Percentiles rank a stretch among this genome's conserved stretches.
Conservation (phyloP, 2,329 filamentous ascomycete species). For the Oidium heveae region DNA sequence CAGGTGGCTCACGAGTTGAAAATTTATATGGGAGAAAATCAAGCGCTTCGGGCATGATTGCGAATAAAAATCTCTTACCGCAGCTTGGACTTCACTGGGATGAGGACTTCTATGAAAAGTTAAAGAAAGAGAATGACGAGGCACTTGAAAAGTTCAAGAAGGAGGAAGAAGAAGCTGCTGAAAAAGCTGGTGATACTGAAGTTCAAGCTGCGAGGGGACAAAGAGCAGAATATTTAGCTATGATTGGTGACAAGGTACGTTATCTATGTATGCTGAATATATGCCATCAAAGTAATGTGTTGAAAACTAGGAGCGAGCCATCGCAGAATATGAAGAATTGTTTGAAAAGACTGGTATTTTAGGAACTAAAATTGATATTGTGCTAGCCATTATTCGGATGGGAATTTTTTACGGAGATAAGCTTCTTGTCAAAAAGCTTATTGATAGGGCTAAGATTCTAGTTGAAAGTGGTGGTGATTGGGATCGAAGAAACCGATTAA, state of each 20-base stretch:
- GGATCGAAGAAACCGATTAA: constrained; percentile 93
- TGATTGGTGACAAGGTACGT: constrained; percentile 77
- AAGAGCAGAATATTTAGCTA: constrained; percentile 85
- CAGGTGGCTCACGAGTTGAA: constrained; percentile 19
- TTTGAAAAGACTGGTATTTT: constrained; percentile 95
- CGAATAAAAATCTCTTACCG: constrained; percentile 37
- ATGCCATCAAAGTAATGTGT: too few relatives aligned
- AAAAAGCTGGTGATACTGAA: constrained; percentile 92
- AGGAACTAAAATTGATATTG: constrained; percentile 89
- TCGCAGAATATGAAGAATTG: constrained; percentile 73
- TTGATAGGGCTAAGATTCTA: constrained; percentile 69
- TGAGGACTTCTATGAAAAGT: constrained; percentile 55
- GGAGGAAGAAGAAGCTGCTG: constrained; percentile 78
- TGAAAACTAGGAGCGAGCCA: constrained; percentile 55
- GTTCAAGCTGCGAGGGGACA: constrained; percentile 81
- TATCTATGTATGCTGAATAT: background rate
- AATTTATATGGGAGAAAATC: constrained; percentile 41
- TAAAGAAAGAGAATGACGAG: constrained; percentile 53
- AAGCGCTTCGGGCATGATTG: constrained; percentile 49
- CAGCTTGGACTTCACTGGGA: constrained; percentile 67
- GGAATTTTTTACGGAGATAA: constrained; percentile 93
- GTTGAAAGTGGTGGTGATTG: constrained; percentile 94
- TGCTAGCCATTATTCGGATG: constrained; percentile 86
- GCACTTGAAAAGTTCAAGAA: constrained; percentile 57
- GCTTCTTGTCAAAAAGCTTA: constrained; percentile 72